Base-by-base conservation (phyloP, 2,329 filamentous ascomycete genomes). In the Blumeria graminis region DNA sequence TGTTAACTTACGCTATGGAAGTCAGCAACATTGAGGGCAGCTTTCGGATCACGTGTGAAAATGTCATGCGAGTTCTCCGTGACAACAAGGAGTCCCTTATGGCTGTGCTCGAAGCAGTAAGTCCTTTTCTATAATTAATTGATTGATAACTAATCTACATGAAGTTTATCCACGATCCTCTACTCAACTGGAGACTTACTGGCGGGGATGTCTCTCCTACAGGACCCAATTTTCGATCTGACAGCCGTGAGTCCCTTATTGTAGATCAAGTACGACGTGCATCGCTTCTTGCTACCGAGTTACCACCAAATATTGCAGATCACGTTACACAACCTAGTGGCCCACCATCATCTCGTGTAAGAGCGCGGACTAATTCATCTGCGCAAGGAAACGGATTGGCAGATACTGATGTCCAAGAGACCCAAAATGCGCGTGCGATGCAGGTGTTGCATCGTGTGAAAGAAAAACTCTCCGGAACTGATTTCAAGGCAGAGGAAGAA, bases 1-100 rank as follows among this genome's bases (percentile, higher is more conserved):
- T 99, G 92, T 79, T 98, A 70, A 99, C 93, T 0, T 98, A 95
- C 67, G 93, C 93, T 22, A 98, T 99, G 92, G 92, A 99, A 71
- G 92, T 98, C 57, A 95, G 89, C 76, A 99, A 99, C 67, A 98
- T 98, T 62, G 92, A 98, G 69, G 92, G 92, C 63, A 94, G 87
- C 70, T 99, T 94, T 75, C 81, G 93, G 59, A 96, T 94, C 57
- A 96, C 92, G 6, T 98, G 90, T 64, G 93, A 98, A 70, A 89
- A 94, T 63, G 90, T 95, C 55, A 99, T 99, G 92, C 80, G 92
- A 59, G 89, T 99, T 13, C 73, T 99, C 61, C 76, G 92, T 57
- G 88, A 92, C 62, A 98, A 98, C 70, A 98, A 98, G 71, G 92
- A 98, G 71, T 94, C 88, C 45, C 77, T 99, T 58, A 95, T 98